Evolutionary conservation across 2,329 filamentous ascomycete species (phyloP).

Genomic region (Grosmannia clavigera): DNA sequence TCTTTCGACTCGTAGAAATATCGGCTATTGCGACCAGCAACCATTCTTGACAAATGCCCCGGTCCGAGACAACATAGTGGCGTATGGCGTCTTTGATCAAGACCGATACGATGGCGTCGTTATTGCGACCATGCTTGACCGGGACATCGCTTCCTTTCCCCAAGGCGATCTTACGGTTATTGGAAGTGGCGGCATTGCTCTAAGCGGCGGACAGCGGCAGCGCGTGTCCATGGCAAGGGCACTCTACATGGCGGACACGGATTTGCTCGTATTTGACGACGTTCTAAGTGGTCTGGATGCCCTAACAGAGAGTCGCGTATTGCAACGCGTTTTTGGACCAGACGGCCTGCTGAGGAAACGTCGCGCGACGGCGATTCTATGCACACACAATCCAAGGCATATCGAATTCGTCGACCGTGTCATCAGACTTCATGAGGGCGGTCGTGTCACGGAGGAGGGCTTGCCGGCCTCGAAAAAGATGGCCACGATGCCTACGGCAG

Average conservation of each 20-base stretch:
- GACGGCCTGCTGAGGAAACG: conserved; percentile 4
- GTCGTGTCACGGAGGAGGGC: conserved; percentile 31
- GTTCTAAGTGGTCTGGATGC: conserved; percentile 20
- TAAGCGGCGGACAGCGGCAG: conserved; percentile 24
- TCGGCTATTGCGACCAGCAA: conserved; percentile 27
- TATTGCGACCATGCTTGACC: conserved; percentile 18
- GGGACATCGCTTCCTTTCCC: conserved; percentile 19
- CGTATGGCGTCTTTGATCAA: conserved; percentile 10
- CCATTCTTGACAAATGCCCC: conserved; percentile 23
- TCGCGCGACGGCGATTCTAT: conserved; percentile 17
- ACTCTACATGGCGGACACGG: conserved; percentile 11
- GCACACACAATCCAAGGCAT: conserved; percentile 26
- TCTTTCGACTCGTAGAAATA: conserved; percentile 7
- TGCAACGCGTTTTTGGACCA: conserved; percentile 23
- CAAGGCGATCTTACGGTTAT: conserved; percentile 22
- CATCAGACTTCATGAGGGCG: conserved; percentile 28
- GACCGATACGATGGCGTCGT: conserved; percentile 18
- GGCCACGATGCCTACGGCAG: no score
- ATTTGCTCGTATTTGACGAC: conserved; percentile 14
- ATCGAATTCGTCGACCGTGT: conserved; percentile 32
- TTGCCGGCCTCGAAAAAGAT: no score
- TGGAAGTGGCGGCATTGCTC: conserved; percentile 23
- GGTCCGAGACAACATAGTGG: conserved; percentile 19
- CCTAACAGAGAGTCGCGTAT: conserved; percentile 28
- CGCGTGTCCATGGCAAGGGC: conserved; percentile 17